phyloP scores from a whole-genome alignment of 768 basidiomycete genomes.

The Serendipita sp. region DNA sequence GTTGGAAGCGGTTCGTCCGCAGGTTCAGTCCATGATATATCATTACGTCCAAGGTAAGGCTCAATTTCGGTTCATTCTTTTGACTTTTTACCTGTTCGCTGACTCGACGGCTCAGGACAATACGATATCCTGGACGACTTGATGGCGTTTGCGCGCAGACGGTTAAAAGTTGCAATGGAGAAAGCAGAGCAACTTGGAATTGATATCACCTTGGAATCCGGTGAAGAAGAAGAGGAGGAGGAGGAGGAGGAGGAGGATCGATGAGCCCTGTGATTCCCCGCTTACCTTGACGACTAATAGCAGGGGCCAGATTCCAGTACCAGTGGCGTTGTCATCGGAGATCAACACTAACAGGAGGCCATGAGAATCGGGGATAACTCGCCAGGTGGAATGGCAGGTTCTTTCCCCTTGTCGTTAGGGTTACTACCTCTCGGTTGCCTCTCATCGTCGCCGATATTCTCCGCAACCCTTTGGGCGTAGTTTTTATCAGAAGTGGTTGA shows the following conservation, averaged over 20 bases:
- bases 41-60: conserved; percentile 7
- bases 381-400: no score
- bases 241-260: neutral
- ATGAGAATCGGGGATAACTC: no score
- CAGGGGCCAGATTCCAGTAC: neutral
- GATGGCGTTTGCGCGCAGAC: conserved; percentile 11
- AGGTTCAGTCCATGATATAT: conserved; percentile 1
- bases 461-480: no score
- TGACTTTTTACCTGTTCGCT: neutral
- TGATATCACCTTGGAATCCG: conserved; percentile 6
- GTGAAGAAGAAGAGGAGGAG: conserved; percentile 1
- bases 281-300: neutral
- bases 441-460: no score
- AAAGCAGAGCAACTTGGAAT: conserved; percentile 5
- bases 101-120: conserved; percentile 9
- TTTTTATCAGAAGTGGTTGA: no score
- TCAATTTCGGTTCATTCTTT: neutral
- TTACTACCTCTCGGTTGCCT: no score
- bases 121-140: conserved; percentile 14
- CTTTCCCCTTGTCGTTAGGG: no score
- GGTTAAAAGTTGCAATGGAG: conserved; percentile 9
- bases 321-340: no score
- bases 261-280: neutral
- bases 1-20: conserved; percentile 1
- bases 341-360: no score